Evolutionary conservation across 2,329 filamentous ascomycete genomes (phyloP).

Genomic region (Colletotrichum ledebouriae): DNA sequence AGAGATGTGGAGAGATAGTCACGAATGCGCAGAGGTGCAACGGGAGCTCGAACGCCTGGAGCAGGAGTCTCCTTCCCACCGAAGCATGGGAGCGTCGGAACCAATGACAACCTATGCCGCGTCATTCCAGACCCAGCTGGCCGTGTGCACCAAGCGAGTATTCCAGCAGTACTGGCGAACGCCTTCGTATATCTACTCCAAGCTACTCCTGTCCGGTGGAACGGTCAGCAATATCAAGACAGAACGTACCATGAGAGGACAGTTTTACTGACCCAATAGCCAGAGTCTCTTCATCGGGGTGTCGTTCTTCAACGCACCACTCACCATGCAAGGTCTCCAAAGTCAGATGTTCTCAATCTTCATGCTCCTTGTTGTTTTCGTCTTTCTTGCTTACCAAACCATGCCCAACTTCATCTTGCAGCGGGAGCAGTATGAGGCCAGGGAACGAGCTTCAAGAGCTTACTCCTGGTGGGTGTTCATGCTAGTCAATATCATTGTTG

Average conservation of each 20-base stretch:
- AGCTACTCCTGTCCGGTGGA: slow-evolving; percentile 68
- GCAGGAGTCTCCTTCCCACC: slow-evolving; percentile 10
- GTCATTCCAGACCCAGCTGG: slow-evolving; percentile 72
- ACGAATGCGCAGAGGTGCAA: slow-evolving; percentile 50
- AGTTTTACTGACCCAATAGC: fast-evolving
- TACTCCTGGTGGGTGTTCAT: slow-evolving; percentile 78
- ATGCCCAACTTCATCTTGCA: slow-evolving; percentile 78
- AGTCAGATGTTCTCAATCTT: slow-evolving; percentile 77
- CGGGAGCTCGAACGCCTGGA: slow-evolving; percentile 49
- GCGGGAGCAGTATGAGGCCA: slow-evolving; percentile 75
- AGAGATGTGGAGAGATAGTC: slow-evolving; percentile 51
- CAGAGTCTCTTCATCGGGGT: slow-evolving; percentile 73
- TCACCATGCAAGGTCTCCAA: slow-evolving; percentile 72
- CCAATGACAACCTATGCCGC: slow-evolving; percentile 74
- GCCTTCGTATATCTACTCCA: slow-evolving; percentile 81
- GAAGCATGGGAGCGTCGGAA: not conserved
- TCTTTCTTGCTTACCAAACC: slow-evolving; percentile 68
- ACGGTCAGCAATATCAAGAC: slow-evolving; percentile 40
- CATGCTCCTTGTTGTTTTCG: slow-evolving; percentile 75
- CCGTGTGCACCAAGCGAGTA: slow-evolving; percentile 71
- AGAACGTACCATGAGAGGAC: fast-evolving
- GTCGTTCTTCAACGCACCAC: slow-evolving; percentile 70
- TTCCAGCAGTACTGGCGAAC: slow-evolving; percentile 85
- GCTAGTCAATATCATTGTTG: slow-evolving; percentile 73
- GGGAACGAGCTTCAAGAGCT: slow-evolving; percentile 73